Evolutionary conservation across 192 early-diverging fungal genomes (phyloP).

Genomic region (Chytriomyces sp.): DNA sequence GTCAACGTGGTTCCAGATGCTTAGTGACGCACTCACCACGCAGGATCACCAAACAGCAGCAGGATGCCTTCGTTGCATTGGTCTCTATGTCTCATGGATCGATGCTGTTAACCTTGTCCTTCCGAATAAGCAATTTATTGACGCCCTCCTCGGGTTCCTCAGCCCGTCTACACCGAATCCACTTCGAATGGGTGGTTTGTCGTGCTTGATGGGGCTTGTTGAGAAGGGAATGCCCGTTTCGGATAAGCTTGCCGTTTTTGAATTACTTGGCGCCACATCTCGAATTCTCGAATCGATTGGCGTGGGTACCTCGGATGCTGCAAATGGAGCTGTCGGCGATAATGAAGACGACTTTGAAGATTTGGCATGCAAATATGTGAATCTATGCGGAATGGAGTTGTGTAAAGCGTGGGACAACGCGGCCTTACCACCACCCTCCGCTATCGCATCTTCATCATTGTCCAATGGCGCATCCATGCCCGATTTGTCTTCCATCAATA

Average conservation of each 20-base stretch:
- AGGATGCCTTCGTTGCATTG: conserved; percentile 73
- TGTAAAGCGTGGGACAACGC: conserved; percentile 66
- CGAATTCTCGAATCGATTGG: conserved; percentile 5
- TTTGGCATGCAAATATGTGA: conserved; percentile 71
- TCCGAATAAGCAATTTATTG: conserved; percentile 75
- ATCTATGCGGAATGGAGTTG: conserved; percentile 75
- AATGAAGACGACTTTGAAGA: conserved; percentile 63
- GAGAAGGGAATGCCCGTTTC: conserved; percentile 89
- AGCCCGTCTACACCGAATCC: conserved; percentile 4
- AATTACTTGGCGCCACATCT: conserved; percentile 60
- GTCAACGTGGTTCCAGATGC: conserved; percentile 75
- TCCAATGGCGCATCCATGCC: neutral
- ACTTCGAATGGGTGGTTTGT: conserved; percentile 76
- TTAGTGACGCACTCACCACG: conserved; percentile 63
- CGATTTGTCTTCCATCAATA: too few species aligned
- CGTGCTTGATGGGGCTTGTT: conserved; percentile 84
- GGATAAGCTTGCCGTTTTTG: conserved; percentile 88
- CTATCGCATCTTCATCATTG: conserved; percentile 39
- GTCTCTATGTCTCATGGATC: conserved; percentile 92
- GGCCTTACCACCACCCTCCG: conserved; percentile 19
- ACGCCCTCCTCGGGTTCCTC: conserved; percentile 76
- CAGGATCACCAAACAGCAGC: conserved; percentile 69
- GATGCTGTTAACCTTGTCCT: conserved; percentile 86
- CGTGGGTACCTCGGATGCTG: neutral
- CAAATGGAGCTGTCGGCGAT: conserved; percentile 21